Base-by-base conservation (phyloP, 1,139 yeast genomes). In the Hemisphaericaspora xylofermentans region DNA sequence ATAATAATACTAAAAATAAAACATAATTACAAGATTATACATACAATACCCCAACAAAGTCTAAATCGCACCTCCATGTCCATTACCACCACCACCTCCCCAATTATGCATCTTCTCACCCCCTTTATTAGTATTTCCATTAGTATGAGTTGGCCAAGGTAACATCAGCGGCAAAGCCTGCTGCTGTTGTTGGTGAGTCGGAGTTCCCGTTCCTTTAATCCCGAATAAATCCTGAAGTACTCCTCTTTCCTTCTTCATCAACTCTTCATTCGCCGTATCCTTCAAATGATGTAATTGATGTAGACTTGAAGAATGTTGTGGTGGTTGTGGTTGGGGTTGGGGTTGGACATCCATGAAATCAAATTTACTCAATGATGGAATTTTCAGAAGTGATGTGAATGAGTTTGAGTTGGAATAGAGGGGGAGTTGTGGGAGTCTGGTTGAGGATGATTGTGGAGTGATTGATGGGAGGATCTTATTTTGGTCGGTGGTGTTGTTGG, bases 201-300 rank as follows among this genome's bases (percentile, higher is more conserved):
- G 29, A 13, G 29, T 27, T 6, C 35, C 35, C 18, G 35, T 18
- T 19, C 14, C n/a, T 17, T 19, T 30, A 4, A 33, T 13, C 4
- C 35, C 64, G 60, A 66, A 60, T 41, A 69, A 54, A 49, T 69
- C 74, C 50, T 64, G 66, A 19, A 64, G 58, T 4, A 63, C 71
- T 46, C 63, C 51, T 45, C 66, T 65, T 46, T 66, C 72, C 44
- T 69, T 63, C 45, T 63, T 66, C 29, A 59, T 41, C 36, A 64
- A 42, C 16, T 61, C 63, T 10, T 52, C 55, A 31, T 52, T 52
- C 34, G 31, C 30, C 8, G 40, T 31, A n/a, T 36, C 15, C 10
- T 32, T 14, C 5, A 33, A 28, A 10, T 19, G 38, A 9, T 15
- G 29, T 19, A 12, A 36, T 10, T 18, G 33, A 18, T 14, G 29